Conservation (phyloP, 1,139 yeast species). For the Geotrichum aggregatum region DNA sequence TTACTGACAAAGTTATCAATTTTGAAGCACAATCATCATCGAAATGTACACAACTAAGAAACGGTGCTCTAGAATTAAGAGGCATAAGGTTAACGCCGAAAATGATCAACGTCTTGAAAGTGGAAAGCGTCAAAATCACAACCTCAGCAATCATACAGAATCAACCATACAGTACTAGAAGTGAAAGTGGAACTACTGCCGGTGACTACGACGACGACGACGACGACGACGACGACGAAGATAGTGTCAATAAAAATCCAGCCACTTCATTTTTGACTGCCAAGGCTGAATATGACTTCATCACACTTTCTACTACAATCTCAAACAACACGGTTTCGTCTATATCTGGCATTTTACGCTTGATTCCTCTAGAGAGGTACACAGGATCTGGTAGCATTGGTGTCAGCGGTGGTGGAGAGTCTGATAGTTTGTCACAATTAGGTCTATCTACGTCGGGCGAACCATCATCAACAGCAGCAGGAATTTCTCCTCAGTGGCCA, state of each 20-base stretch:
- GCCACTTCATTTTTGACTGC: background rate
- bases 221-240: slow-evolving; percentile 11
- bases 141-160: slow-evolving; percentile 20
- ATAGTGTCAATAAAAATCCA: background rate
- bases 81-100: slow-evolving; percentile 54
- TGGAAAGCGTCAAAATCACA: slow-evolving; percentile 46
- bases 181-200: too few relatives aligned
- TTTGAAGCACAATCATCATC: slow-evolving; percentile 22
- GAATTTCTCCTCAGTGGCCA: slow-evolving; percentile 13
- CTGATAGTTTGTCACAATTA: too few relatives aligned
- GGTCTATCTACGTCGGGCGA: background rate
- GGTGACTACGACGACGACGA: too few relatives aligned
- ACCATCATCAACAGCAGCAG: too few relatives aligned
- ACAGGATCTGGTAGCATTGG: background rate
- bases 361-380: slow-evolving; percentile 51
- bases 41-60: slow-evolving; percentile 34
- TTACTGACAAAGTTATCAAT: slow-evolving; percentile 16
- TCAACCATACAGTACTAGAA: too few relatives aligned
- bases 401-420: background rate
- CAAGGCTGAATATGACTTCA: slow-evolving; percentile 43
- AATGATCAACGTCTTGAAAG: slow-evolving; percentile 44
- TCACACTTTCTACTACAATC: slow-evolving; percentile 47
- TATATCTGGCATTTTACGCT: slow-evolving; percentile 58
- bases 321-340: slow-evolving; percentile 43
- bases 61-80: slow-evolving; percentile 63